phyloP scores from a whole-genome alignment of 805 yeast species.

The Wickerhamiella kurtzmanii region DNA sequence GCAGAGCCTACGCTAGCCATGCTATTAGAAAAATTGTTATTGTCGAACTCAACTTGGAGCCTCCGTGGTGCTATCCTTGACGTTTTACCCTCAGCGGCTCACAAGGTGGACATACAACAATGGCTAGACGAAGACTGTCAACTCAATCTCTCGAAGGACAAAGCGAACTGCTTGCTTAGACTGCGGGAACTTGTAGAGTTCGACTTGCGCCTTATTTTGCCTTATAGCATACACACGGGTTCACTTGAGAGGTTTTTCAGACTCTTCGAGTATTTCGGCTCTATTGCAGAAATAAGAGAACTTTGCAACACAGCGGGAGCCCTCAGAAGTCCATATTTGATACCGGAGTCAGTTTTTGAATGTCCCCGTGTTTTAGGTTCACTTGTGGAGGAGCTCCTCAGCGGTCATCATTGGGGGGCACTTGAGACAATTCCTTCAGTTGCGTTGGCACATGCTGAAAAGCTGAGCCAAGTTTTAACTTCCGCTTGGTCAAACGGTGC shows the following conservation, averaged over 20 bases:
- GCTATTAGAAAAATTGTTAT: background rate
- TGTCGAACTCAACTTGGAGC: background rate
- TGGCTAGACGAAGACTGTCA: background rate
- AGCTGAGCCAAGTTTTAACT: background rate
- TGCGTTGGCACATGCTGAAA: background rate
- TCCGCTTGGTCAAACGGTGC: background rate
- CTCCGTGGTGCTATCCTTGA: slow-evolving; percentile 3
- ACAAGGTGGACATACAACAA: background rate
- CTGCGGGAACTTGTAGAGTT: background rate
- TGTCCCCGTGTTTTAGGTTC: background rate
- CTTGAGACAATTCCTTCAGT: background rate
- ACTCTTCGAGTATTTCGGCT: background rate
- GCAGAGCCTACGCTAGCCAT: background rate
- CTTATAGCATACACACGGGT: background rate
- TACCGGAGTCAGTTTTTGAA: background rate
- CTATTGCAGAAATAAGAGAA: background rate
- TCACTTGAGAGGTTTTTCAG: background rate
- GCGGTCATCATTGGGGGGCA: background rate
- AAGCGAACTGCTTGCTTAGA: background rate
- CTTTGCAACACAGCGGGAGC: too few relatives aligned
- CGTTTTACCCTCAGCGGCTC: slow-evolving; percentile 1
- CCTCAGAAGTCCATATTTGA: background rate
- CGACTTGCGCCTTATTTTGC: background rate
- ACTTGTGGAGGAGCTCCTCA: background rate
- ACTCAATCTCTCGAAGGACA: background rate